These are phyloP conservation scores for Colletotrichum sp. DNA, from an alignment of 2,329 filamentous ascomycete genomes.

Conservation along the genomic window DNA sequence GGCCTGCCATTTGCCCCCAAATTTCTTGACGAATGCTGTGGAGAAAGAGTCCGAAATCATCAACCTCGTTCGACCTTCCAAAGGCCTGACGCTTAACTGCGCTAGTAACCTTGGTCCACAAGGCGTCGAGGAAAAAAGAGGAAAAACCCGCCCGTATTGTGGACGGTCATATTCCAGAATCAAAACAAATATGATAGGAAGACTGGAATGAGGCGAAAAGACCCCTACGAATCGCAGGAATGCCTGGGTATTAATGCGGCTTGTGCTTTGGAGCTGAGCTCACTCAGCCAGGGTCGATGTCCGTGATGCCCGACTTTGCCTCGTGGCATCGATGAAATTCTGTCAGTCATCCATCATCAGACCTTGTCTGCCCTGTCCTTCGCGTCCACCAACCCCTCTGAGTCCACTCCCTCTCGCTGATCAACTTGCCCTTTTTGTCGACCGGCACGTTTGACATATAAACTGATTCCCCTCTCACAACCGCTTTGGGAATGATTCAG, in stretches of 20 bases:
- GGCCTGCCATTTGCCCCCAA: background rate
- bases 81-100: background rate
- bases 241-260: background rate
- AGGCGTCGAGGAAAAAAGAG: background rate
- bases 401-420: background rate
- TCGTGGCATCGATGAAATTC: background rate
- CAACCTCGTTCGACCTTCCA: background rate
- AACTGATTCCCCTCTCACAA: background rate
- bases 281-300: background rate
- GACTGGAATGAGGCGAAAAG: background rate
- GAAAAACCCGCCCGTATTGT: background rate
- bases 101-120: slow-evolving; percentile 10
- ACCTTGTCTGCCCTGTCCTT: background rate
- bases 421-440: background rate
- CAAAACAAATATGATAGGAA: background rate
- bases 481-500: background rate
- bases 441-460: background rate
- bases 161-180: background rate
- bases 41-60: background rate
- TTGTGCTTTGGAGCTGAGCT: background rate
- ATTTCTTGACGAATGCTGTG: background rate
- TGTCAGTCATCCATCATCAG: background rate
- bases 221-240: background rate
- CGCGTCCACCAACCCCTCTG: background rate
- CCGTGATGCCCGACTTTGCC: background rate